Conservation (phyloP, 176 grass and related monocot genomes). For the Eragrostis nindensis region DNA sequence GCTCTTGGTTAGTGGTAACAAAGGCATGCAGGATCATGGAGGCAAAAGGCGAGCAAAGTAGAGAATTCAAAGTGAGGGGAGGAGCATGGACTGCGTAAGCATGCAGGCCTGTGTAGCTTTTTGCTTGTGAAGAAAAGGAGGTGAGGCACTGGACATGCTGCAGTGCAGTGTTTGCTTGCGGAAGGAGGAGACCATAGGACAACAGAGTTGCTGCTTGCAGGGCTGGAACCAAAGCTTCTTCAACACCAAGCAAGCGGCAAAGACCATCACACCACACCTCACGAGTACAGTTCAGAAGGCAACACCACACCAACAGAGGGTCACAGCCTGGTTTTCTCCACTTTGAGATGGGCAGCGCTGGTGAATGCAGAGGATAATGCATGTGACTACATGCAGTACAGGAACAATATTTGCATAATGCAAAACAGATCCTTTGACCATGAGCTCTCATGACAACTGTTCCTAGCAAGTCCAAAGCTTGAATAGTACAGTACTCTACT, state of each 20-base stretch:
- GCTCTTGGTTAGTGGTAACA: conserved; percentile 50
- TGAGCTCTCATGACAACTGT: too few species aligned
- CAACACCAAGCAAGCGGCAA: conserved; percentile 55
- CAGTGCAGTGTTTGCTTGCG: conserved; percentile 64
- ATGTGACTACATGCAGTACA: too few species aligned
- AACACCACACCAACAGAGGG: background rate
- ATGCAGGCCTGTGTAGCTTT: conserved; percentile 31
- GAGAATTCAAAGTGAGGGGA: conserved; percentile 32
- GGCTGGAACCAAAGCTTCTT: conserved; percentile 66
- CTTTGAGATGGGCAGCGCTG: background rate
- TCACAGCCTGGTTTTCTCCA: conserved; percentile 27
- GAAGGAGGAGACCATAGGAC: conserved; percentile 55
- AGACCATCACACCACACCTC: background rate
- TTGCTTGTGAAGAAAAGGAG: conserved; percentile 19
- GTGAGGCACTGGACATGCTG: conserved; percentile 38
- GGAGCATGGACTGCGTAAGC: conserved; percentile 47
- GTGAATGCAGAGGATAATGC: conserved; percentile 18
- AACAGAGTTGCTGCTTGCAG: conserved; percentile 29
- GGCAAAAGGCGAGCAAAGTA: background rate
- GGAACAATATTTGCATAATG: too few species aligned
- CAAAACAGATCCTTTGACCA: too few species aligned
- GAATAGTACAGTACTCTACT: background rate
- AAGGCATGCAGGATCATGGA: background rate
- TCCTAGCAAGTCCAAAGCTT: conserved; percentile 30
- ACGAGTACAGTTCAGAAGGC: conserved; percentile 41